Evolutionary conservation across 371 early-diverging fungal genomes (phyloP).

Genomic region (Mucor irregularis): DNA sequence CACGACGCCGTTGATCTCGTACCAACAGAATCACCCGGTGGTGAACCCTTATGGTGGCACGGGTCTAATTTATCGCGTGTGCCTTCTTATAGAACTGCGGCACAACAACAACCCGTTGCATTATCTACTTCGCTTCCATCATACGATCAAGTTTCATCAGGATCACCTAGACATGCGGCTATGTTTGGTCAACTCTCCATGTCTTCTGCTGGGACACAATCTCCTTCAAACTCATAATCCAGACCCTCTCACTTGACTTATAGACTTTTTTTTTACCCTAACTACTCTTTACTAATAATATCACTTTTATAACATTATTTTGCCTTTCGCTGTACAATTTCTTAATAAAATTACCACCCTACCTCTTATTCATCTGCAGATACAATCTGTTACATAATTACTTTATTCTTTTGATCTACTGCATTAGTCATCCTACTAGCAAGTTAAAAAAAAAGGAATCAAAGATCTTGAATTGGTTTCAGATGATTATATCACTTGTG

Average conservation of each 20-base stretch:
- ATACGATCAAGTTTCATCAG: slow-evolving; percentile 33
- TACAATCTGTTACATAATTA: no score
- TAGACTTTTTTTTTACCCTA: neutral
- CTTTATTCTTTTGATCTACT: no score
- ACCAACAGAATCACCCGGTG: neutral
- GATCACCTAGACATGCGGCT: slow-evolving; percentile 14
- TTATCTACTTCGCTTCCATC: slow-evolving; percentile 44
- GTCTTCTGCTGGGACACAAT: neutral
- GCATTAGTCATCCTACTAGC: no score
- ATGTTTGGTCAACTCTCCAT: slow-evolving; percentile 18
- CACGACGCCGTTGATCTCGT: neutral
- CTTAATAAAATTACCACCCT: no score
- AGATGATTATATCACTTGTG: no score
- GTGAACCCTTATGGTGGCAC: slow-evolving; percentile 34
- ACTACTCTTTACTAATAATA: no score
- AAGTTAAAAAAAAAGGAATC: no score
- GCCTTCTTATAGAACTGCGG: slow-evolving; percentile 46
- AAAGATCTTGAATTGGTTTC: no score
- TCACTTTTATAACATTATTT: no score
- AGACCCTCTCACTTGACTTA: neutral
- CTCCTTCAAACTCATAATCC: neutral
- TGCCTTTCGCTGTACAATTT: no score
- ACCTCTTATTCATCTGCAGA: neutral
- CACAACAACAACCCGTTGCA: slow-evolving; percentile 30
- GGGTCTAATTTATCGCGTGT: slow-evolving; percentile 41